These are phyloP conservation scores for Colletotrichum tofieldiae DNA, from an alignment of 2,329 filamentous ascomycete genomes.

Conservation along the genomic window DNA sequence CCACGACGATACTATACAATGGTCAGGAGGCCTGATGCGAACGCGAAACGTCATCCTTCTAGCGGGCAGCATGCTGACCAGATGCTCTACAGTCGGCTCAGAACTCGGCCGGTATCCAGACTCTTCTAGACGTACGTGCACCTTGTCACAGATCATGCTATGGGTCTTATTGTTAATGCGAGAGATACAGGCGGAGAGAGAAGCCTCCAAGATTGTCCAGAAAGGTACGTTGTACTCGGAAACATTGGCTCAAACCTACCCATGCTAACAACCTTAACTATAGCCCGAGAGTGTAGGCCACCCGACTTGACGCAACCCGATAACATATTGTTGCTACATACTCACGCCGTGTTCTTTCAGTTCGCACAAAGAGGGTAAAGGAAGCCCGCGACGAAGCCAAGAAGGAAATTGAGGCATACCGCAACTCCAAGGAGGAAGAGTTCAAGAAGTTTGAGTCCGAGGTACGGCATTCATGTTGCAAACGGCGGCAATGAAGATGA, in stretches of 20 bases:
- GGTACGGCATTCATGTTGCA: slow-evolving; percentile 54
- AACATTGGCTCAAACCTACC: not conserved
- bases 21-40: slow-evolving; percentile 25
- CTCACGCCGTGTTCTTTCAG: slow-evolving; percentile 45
- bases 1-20: slow-evolving; percentile 22
- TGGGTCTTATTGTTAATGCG: slow-evolving; percentile 3
- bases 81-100: slow-evolving; percentile 83
- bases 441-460: slow-evolving; percentile 93
- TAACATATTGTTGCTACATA: not conserved
- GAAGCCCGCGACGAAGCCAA: slow-evolving; percentile 97
- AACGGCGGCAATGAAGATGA: too few species aligned
- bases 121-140: slow-evolving; percentile 91
- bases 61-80: slow-evolving; percentile 24
- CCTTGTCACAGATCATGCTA: slow-evolving; percentile 8
- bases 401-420: slow-evolving; percentile 97
- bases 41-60: slow-evolving; percentile 11
- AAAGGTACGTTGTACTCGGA: slow-evolving; percentile 76
- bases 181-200: slow-evolving; percentile 85
- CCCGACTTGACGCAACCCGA: slow-evolving; percentile 33
- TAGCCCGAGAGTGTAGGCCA: slow-evolving; percentile 89
- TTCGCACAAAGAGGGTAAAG: slow-evolving; percentile 95
- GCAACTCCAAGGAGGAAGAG: slow-evolving; percentile 90
- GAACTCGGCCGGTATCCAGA: slow-evolving; percentile 98
- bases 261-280: slow-evolving; percentile 2
- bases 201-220: slow-evolving; percentile 99